These are phyloP conservation scores for Trametes coccinea DNA, from an alignment of 768 basidiomycete genomes.

Conservation along the genomic window DNA sequence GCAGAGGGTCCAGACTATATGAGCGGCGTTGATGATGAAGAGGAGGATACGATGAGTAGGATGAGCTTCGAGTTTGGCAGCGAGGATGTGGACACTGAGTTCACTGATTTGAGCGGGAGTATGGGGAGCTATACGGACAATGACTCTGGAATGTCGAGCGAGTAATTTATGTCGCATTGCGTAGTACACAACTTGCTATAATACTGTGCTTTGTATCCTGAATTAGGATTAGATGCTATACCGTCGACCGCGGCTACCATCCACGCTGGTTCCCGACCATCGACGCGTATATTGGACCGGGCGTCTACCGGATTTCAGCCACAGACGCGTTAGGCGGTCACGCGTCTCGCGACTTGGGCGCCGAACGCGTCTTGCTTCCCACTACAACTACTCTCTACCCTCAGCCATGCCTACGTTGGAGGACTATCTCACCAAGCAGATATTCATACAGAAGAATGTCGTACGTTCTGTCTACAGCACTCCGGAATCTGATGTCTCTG, in stretches of 20 bases:
- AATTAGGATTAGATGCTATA: no score
- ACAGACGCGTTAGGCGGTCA: constrained; percentile 18
- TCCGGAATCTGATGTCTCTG: neutral
- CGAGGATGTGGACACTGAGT: constrained; percentile 28
- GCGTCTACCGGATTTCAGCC: constrained; percentile 2
- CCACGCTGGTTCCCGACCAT: no score
- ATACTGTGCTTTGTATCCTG: no score
- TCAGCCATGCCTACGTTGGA: constrained; percentile 10
- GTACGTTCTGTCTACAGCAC: constrained; percentile 31
- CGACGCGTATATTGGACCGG: no score
- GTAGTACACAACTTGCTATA: no score
- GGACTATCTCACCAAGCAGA: constrained; percentile 49
- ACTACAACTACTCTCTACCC: neutral
- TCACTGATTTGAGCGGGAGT: constrained; percentile 32
- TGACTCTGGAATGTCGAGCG: constrained; percentile 31
- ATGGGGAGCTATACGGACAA: constrained; percentile 30
- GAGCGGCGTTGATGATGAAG: constrained; percentile 26
- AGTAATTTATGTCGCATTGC: neutral
- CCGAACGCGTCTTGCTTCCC: constrained; percentile 9
- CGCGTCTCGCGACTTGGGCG: constrained; percentile 10
- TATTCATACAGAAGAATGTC: constrained; percentile 44
- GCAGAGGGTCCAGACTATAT: constrained; percentile 33
- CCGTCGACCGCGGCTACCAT: no score
- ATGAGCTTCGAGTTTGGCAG: constrained; percentile 29
- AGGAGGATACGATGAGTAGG: constrained; percentile 10